These are phyloP conservation scores for Lanmaoa pseudosensibilis DNA, from an alignment of 768 basidiomycete species.

Conservation along the genomic window DNA sequence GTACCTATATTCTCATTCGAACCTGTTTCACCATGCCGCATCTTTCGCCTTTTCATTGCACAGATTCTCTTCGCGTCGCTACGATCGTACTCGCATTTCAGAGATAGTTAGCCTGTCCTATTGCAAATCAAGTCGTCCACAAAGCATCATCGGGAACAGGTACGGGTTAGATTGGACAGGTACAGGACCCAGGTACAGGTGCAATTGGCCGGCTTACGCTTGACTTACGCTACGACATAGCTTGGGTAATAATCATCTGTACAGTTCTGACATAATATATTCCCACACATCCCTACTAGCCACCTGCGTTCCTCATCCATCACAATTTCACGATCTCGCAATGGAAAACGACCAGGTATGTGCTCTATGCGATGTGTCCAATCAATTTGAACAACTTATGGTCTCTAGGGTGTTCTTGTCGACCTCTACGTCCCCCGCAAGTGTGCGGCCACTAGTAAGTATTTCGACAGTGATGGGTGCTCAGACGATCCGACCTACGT, in stretches of 20 bases:
- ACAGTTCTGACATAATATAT: conserved; percentile 30
- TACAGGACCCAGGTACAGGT: not conserved
- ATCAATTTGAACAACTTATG: conserved; percentile 1
- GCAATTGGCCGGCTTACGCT: no score
- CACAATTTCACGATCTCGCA: conserved; percentile 29
- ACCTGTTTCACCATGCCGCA: conserved; percentile 8
- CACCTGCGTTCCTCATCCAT: not conserved
- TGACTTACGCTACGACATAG: no score
- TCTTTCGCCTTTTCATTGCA: not conserved
- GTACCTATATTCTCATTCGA: conserved; percentile 12
- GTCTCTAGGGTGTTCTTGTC: conserved; percentile 86
- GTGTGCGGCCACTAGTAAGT: conserved; percentile 95
- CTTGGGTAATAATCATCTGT: conserved; percentile 16
- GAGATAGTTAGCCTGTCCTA: not conserved
- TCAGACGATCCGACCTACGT: not conserved
- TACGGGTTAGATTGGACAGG: no score
- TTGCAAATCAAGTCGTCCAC: not conserved
- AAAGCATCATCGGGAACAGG: no score
- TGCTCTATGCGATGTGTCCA: not conserved
- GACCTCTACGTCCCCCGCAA: conserved; percentile 99
- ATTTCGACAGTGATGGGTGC: not conserved
- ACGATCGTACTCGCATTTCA: not conserved
- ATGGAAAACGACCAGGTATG: conserved; percentile 94
- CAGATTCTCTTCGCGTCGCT: not conserved
- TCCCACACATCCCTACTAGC: conserved; percentile 29